Evolutionary conservation across 2,329 filamentous ascomycete genomes (phyloP).

Genomic region (Claviceps spartinae): DNA sequence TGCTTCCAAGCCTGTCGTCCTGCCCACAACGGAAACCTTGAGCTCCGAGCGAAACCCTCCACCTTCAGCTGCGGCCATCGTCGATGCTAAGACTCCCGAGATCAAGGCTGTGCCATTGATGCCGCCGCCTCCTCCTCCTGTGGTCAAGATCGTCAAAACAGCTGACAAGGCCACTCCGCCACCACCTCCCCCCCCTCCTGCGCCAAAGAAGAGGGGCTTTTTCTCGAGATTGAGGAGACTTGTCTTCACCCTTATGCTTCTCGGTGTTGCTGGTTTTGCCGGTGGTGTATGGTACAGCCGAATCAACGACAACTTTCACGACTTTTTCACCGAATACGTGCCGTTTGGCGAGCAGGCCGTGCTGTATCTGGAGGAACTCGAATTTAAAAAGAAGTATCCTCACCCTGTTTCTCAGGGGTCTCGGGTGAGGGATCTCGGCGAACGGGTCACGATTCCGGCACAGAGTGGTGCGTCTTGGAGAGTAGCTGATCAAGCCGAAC

Average conservation of each 20-base stretch:
- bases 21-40: conserved; percentile 40
- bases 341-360: conserved; percentile 92
- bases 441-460: conserved; percentile 69
- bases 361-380: conserved; percentile 86
- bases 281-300: conserved; percentile 88
- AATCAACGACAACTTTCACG: conserved; percentile 94
- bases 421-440: conserved; percentile 40
- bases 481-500: conserved; percentile 48
- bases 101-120: conserved; percentile 19
- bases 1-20: conserved; percentile 34
- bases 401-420: conserved; percentile 32
- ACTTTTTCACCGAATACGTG: conserved; percentile 96
- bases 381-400: conserved; percentile 77
- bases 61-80: conserved; percentile 23
- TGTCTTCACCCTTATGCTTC: conserved; percentile 60
- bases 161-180: conserved; percentile 10
- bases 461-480: conserved; percentile 77
- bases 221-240: conserved; percentile 64
- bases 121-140: conserved; percentile 13
- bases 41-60: conserved; percentile 32
- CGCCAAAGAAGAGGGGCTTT: conserved; percentile 47
- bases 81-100: conserved; percentile 3
- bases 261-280: conserved; percentile 66
- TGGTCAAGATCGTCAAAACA: background rate
- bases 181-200: conserved; percentile 17